These are phyloP conservation scores for Xylaria curta DNA, from an alignment of 495 filamentous ascomycete species.

Conservation along the genomic window DNA sequence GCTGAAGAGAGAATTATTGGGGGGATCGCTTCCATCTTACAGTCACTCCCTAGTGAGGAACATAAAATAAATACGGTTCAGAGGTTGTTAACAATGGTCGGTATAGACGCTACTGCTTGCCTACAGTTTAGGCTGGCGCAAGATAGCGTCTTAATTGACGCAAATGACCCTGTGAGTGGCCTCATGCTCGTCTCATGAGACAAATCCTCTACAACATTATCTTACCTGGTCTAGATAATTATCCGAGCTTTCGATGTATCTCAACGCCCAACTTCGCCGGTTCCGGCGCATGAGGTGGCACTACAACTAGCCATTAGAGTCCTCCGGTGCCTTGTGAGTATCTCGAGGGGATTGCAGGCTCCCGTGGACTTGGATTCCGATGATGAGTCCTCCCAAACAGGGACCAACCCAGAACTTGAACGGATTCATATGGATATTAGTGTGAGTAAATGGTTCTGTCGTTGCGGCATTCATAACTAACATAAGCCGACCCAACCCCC, in stretches of 20 bases:
- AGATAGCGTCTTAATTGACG: constrained; percentile 41
- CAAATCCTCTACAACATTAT: not conserved
- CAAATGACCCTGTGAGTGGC: constrained; percentile 42
- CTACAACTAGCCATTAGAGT: constrained; percentile 65
- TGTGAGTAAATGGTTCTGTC: constrained; percentile 37
- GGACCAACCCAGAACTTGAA: constrained; percentile 35
- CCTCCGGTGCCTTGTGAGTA: constrained; percentile 74
- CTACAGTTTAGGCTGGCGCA: constrained; percentile 41
- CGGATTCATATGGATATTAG: constrained; percentile 37
- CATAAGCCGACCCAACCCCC: not conserved
- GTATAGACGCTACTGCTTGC: constrained; percentile 60
- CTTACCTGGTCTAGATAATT: constrained; percentile 37
- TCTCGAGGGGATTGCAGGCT: constrained; percentile 80
- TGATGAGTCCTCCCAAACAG: constrained; percentile 16
- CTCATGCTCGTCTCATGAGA: not conserved
- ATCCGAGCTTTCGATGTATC: constrained; percentile 45
- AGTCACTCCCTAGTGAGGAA: constrained; percentile 71
- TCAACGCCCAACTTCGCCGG: constrained; percentile 42
- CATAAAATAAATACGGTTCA: constrained; percentile 67
- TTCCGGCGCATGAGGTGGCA: constrained; percentile 47
- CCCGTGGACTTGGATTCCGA: constrained; percentile 69
- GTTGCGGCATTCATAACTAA: not conserved
- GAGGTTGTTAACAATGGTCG: constrained; percentile 69
- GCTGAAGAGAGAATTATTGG: constrained; percentile 84
- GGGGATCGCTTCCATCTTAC: constrained; percentile 83